Percentiles rank a stretch among this genome's conserved stretches.
phyloP scores from a whole-genome alignment of 805 yeast genomes.

The Cyberlindnera amylophila region DNA sequence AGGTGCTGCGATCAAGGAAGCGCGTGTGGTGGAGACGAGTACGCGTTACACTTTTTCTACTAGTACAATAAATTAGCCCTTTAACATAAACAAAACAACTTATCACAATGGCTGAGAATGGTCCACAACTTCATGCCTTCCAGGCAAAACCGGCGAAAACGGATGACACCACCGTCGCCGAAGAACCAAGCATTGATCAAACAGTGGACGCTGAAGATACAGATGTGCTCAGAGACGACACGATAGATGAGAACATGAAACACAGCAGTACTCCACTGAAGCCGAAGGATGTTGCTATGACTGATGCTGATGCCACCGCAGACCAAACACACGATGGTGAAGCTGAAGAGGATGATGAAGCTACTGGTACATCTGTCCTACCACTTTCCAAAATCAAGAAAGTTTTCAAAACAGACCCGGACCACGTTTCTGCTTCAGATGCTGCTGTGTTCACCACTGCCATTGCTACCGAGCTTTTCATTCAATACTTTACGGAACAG shows the following conservation, averaged over 20 bases:
- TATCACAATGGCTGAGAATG: slow-evolving; percentile 8
- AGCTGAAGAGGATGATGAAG: slow-evolving; percentile 13
- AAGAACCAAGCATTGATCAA: slow-evolving; percentile 16
- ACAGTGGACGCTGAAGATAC: slow-evolving; percentile 14
- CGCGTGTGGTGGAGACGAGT: too few species aligned
- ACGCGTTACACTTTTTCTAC: too few species aligned
- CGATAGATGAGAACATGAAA: slow-evolving; percentile 7
- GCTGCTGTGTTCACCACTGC: slow-evolving; percentile 73
- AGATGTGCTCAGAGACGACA: slow-evolving; percentile 9
- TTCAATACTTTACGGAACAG: slow-evolving; percentile 66
- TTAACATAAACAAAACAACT: too few species aligned
- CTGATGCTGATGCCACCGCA: slow-evolving; percentile 3
- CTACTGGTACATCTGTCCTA: slow-evolving; percentile 35
- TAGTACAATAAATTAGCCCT: too few species aligned
- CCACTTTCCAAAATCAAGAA: slow-evolving; percentile 70
- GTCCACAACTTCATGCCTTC: slow-evolving; percentile 25
- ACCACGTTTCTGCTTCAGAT: slow-evolving; percentile 60
- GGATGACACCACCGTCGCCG: slow-evolving; percentile 14
- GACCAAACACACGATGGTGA: slow-evolving; percentile 8
- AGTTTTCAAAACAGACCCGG: slow-evolving; percentile 74
- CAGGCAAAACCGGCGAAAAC: slow-evolving; percentile 2
- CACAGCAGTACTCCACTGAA: slow-evolving; percentile 10
- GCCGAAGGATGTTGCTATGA: slow-evolving; percentile 2
- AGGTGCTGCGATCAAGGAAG: too few species aligned
- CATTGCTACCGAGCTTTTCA: slow-evolving; percentile 72